These are phyloP conservation scores for Acorus gramineus DNA, from an alignment of 106 monocot species.

Conservation along the genomic window DNA sequence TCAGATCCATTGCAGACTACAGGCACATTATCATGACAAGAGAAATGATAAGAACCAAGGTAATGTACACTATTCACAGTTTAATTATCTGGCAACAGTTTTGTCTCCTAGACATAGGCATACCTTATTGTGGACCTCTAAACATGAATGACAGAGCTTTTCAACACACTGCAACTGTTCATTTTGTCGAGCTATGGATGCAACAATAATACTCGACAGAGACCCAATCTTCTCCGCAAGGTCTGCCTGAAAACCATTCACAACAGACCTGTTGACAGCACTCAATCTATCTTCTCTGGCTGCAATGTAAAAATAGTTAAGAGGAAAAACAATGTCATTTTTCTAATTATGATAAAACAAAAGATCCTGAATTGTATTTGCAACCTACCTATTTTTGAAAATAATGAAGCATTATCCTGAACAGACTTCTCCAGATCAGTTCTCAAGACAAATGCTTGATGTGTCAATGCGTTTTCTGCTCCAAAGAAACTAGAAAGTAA, in stretches of 20 bases:
- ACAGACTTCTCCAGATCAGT: slow-evolving; percentile 81
- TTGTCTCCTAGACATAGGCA: too few species aligned
- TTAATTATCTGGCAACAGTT: too few species aligned
- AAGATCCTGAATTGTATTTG: too few species aligned
- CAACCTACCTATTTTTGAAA: slow-evolving; percentile 70
- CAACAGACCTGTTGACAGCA: slow-evolving; percentile 48
- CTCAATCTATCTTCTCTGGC: slow-evolving; percentile 75
- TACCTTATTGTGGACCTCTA: slow-evolving; percentile 86
- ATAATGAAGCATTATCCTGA: slow-evolving; percentile 62
- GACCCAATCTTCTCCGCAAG: slow-evolving; percentile 40
- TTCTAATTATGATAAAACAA: background rate
- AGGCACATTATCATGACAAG: slow-evolving; percentile 2
- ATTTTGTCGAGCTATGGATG: slow-evolving; percentile 61
- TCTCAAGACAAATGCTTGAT: slow-evolving; percentile 70
- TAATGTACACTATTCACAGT: too few species aligned
- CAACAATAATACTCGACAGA: slow-evolving; percentile 44
- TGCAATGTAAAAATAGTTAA: slow-evolving; percentile 13
- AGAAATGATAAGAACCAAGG: too few species aligned
- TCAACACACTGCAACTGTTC: slow-evolving; percentile 53
- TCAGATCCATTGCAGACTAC: slow-evolving; percentile 51
- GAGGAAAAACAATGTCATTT: background rate
- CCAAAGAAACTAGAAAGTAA: slow-evolving; percentile 4
- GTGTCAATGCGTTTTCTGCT: slow-evolving; percentile 76
- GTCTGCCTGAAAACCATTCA: slow-evolving; percentile 61
- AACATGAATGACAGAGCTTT: slow-evolving; percentile 56